Evolutionary conservation across 495 filamentous ascomycete genomes (phyloP), one percentile per base, ranked within the genome.

Genomic region (Penicillium antarcticum): DNA sequence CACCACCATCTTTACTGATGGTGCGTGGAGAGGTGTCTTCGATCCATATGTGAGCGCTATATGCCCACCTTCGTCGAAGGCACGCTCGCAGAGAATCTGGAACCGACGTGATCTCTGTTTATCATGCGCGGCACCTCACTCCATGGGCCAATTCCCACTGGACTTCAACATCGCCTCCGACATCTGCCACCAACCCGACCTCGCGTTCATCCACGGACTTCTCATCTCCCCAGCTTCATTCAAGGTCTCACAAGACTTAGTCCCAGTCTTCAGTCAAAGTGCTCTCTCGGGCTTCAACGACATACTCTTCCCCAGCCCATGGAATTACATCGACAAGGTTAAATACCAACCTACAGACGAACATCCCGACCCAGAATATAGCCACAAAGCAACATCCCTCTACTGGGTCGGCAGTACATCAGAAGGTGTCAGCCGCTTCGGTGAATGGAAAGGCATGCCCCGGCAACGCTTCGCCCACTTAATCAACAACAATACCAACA

Each of bases 131-230:
- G 64, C 59, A 0, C 86, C 87, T 1, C 89, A 95, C 49, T 87
- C 87, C 0, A 58, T 82, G n/a, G 81, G 80, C 6, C 78, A 81
- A 14, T 91, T 86, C 56, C 73, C 88, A 0, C 65, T 73, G 19
- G 73, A 89, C 57, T 91, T 86, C 81, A 69, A 78, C 13, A 61
- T 81, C 10, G 78, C 85, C 4, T 77, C 80, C 8, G 78, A 87
- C 24, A 76, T 87, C 39, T 95, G 89, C 62, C 87, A 91, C 53
- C 89, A 95, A 57, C 84, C 89, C 1, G 89, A 95, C 56, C 74
- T 95, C 36, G 80, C 83, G 14, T 74, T 82, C 33, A 74, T 91
- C 3, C 89, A 92, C 56, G 85, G 87, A 33, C 79, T 91, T 47
- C 74, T 88, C 63, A 75, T 87, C 24, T 83, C 77, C 0, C 80